These are phyloP conservation scores for Papiliotrema laurentii DNA, from an alignment of 1,284 basidiomycete genomes.

Conservation along the genomic window DNA sequence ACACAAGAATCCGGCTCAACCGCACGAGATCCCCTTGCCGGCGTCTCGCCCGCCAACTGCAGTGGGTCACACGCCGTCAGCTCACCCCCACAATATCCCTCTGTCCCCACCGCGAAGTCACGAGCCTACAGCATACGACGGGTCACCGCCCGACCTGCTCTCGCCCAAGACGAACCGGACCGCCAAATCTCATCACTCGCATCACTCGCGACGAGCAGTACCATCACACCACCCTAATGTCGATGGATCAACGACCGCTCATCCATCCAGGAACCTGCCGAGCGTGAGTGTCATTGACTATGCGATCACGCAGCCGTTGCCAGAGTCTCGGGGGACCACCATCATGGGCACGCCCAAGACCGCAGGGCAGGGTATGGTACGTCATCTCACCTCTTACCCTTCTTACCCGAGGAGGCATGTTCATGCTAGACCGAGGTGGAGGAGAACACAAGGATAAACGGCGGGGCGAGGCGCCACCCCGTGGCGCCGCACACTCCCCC, in stretches of 20 bases:
- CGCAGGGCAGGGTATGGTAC: not conserved
- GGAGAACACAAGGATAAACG: not conserved
- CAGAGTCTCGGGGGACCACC: conserved; percentile 14
- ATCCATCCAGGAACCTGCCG: conserved; percentile 3
- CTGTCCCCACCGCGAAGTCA: not conserved
- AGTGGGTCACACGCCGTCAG: not conserved
- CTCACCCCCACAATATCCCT: conserved; percentile 1
- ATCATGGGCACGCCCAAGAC: conserved; percentile 7
- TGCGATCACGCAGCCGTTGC: conserved; percentile 15
- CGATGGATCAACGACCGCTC: not conserved
- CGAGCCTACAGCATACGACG: conserved; percentile 2
- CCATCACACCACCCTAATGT: not conserved
- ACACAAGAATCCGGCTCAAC: not conserved
- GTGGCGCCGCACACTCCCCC: no score
- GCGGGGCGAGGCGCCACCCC: conserved; percentile 4
- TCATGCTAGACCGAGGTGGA: conserved; percentile 1
- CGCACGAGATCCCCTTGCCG: conserved; percentile 13
- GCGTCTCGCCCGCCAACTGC: conserved; percentile 12
- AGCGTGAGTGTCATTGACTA: conserved; percentile 22
- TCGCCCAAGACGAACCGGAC: not conserved
- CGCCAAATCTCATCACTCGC: not conserved
- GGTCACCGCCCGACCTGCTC: conserved; percentile 1
- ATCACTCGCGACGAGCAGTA: not conserved
- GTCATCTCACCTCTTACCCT: not conserved
- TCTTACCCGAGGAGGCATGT: not conserved